Base-by-base conservation (phyloP, 2,329 filamentous ascomycete genomes). In the Periconia sp. region DNA sequence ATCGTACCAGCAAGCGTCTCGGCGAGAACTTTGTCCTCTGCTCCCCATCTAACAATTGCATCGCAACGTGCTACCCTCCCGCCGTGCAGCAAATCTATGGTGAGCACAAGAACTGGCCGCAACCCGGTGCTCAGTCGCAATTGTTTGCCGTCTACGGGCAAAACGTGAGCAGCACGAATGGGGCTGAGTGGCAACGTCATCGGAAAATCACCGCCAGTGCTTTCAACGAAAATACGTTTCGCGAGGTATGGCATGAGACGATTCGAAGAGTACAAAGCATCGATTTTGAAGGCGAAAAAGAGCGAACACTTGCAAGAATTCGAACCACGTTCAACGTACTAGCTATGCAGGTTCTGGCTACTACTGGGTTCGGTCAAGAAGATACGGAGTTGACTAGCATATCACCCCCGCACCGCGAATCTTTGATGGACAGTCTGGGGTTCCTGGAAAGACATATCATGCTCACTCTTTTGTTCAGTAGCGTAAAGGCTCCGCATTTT, bases 11-110 rank as follows among this genome's bases (percentile, higher is more conserved):
- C n/a, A 9, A 24, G 1, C 40, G 47, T 2, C 41, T 58, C 11
- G 56, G 59, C 13, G 59, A 63, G 24, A 59, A 51, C 17, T 57
- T 59, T 29, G 35, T 64, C 5, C 42, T 63, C 4, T 58, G 58
- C 15, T 55, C 57, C 3, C 60, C 60, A n/a, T 37, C 31, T 3
- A 39, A 48, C 10, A 64, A 60, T 17, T 43, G 44, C n/a, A 35
- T 65, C 4, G 56, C 50, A 1, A 46, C 59, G 0, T 43, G 40
- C 28, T 50, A 64, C 23, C 43, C 41, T 3, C 45, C 52, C n/a
- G 52, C 46, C 0, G 25, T 59, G 2, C 25, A 48, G 1, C 40
- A 45, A 6, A 40, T 58, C 3, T 43, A 43, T 26, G 35, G 21
- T 3, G 40, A 52, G 3, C 31, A 42, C 7, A 47, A 44, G 25